Evolutionary conservation across 2,329 filamentous ascomycete genomes (phyloP), one percentile per base, ranked within the genome.

Genomic region (Sordariomycetes sp.): DNA sequence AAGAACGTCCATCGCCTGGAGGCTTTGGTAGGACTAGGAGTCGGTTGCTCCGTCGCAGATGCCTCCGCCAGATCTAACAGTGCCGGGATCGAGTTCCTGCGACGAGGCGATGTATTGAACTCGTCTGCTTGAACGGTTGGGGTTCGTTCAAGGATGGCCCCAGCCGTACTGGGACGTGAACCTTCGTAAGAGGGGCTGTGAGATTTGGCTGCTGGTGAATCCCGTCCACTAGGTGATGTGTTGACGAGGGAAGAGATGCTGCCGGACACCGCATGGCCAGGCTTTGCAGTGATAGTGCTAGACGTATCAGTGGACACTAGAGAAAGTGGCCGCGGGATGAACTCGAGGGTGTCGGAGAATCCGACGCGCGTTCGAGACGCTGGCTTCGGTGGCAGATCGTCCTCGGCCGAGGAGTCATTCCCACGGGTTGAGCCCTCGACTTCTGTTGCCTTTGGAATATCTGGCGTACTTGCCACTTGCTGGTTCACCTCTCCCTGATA

Each of bases 251-350:
- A 93, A 5, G 83, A 87, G 30, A 92, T 77, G 55, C 84, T 93
- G 37, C 81, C 82, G 18, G 82, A 82, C 21, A 85, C 69, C 2
- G 80, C 85, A 53, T 90, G 85, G 5, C 77, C 75, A 4, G 71
- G 71, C 18, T 77, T 72, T 14, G 79, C 70, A 1, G 84, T 86
- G 35, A 76, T 63, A 3, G 82, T 92, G 50, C 80, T 87, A 30
- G 86, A 81, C 0, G 85, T 86, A 52, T 92, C 86, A 15, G 79
- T 88, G 2, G 86, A 94, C 11, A 93, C 78, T 15, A 88, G 66
- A 3, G 88, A 94, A 14, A 93, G 60, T 1, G 88, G 87, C 9
- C 86, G 75, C 5, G 82, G 82, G 46, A 88, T 88, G 42, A 83
- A 87, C 54, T 93, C 85, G 19, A 93, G 68, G 9, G 76, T 83